phyloP scores from a whole-genome alignment of 345 rosid genomes.

The Populus nigra region DNA sequence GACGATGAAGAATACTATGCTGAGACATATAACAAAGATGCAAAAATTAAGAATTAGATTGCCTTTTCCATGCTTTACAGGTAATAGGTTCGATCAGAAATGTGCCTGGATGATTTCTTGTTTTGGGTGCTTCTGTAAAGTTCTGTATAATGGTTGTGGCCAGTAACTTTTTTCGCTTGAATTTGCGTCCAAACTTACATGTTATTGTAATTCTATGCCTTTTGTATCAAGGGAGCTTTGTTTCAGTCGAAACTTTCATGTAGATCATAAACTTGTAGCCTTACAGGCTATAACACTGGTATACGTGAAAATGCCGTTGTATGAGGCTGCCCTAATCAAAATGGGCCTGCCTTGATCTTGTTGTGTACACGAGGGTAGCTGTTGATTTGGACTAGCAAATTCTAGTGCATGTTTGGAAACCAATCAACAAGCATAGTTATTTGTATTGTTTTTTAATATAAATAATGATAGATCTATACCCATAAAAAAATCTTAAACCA shows the following conservation, averaged over 20 bases:
- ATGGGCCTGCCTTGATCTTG: neutral
- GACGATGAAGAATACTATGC: constrained; percentile 41
- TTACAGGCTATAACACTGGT: neutral
- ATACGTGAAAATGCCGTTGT: neutral
- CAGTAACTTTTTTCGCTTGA: neutral
- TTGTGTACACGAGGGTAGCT: neutral
- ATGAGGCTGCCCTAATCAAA: neutral
- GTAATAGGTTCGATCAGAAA: neutral
- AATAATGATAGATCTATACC: too few species aligned
- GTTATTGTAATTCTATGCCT: neutral
- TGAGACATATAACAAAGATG: constrained; percentile 32
- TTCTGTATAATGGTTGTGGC: neutral
- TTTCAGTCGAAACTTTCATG: neutral
- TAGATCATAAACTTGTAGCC: neutral
- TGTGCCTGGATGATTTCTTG: constrained; percentile 1
- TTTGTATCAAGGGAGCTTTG: neutral
- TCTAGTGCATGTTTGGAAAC: neutral
- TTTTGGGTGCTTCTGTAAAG: neutral
- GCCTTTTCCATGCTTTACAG: neutral
- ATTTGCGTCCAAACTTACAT: neutral
- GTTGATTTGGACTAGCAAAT: neutral
- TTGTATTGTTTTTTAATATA: too few species aligned
- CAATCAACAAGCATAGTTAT: too few species aligned
- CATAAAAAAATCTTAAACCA: too few species aligned
- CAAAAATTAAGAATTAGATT: constrained; percentile 25